Evolutionary conservation across 2,329 filamentous ascomycete species (phyloP).

Genomic region (Metarhizium robertsii): DNA sequence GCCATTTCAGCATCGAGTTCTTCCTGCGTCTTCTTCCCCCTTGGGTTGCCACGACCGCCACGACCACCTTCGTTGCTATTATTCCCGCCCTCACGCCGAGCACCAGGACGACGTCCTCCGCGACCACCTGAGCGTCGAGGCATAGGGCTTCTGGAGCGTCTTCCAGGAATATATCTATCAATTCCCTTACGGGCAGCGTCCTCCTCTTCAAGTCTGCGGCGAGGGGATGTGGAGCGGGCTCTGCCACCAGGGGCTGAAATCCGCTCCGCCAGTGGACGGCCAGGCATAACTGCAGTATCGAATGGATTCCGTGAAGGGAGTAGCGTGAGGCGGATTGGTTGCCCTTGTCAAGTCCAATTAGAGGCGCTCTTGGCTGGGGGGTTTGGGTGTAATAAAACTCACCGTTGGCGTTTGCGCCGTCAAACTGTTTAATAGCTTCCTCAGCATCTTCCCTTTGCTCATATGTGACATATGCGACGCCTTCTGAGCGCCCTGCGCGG

Average conservation of each 20-base stretch:
- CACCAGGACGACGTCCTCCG: constrained; percentile 41
- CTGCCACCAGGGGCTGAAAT: constrained; percentile 46
- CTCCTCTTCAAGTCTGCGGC: constrained; percentile 37
- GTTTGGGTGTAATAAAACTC: constrained; percentile 9
- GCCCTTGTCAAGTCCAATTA: constrained; percentile 38
- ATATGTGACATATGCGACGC: constrained; percentile 77
- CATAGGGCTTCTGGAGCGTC: constrained; percentile 49
- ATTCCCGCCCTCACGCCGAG: constrained; percentile 30
- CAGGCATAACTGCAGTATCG: constrained; percentile 44
- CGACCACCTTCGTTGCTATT: constrained; percentile 25
- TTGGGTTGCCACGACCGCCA: constrained; percentile 32
- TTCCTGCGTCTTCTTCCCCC: constrained; percentile 78
- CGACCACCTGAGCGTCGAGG: constrained; percentile 42
- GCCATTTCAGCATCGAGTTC: constrained; percentile 96
- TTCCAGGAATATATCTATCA: constrained; percentile 69
- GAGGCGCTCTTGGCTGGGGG: neutral
- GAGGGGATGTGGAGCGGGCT: constrained; percentile 53
- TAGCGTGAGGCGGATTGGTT: constrained; percentile 68
- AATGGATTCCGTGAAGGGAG: constrained; percentile 51
- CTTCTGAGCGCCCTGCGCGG: constrained; percentile 79
- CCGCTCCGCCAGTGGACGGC: constrained; percentile 50
- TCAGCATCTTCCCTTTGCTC: constrained; percentile 60
- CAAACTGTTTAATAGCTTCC: constrained; percentile 68
- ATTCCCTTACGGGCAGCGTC: constrained; percentile 58
- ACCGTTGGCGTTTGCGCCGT: constrained; percentile 85